phyloP scores from a whole-genome alignment of 1,284 basidiomycete genomes.

The Clitocybe nebularis region DNA sequence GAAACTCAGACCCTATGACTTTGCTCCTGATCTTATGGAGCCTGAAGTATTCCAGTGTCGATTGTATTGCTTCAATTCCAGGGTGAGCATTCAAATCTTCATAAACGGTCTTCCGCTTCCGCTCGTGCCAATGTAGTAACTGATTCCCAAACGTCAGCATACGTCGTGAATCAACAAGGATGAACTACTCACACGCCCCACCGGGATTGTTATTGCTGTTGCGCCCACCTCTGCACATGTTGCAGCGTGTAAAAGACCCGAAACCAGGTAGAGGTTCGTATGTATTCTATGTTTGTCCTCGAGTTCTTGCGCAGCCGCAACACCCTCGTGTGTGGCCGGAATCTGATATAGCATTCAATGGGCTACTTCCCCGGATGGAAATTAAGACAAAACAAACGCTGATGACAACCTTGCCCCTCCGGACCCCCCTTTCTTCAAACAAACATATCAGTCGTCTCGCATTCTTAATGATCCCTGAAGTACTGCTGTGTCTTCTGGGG shows the following conservation, averaged over 20 bases:
- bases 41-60: slow-evolving; percentile 43
- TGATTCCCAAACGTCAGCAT: slow-evolving; percentile 17
- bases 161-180: not conserved
- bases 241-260: slow-evolving; percentile 47
- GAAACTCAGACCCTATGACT: slow-evolving; percentile 39
- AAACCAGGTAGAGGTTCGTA: slow-evolving; percentile 48
- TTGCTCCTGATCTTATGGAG: slow-evolving; percentile 36
- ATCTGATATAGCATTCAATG: slow-evolving; percentile 34
- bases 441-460: slow-evolving; percentile 36
- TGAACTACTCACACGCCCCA: slow-evolving; percentile 38
- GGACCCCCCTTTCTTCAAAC: slow-evolving; percentile 38
- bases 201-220: slow-evolving; percentile 43
- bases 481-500: slow-evolving; percentile 33
- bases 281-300: slow-evolving; percentile 34
- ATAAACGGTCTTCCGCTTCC: slow-evolving; percentile 20
- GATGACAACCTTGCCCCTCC: slow-evolving; percentile 39
- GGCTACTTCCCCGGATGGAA: not conserved
- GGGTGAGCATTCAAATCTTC: slow-evolving; percentile 29
- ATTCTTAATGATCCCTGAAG: slow-evolving; percentile 34
- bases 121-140: slow-evolving; percentile 41
- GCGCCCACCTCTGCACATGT: slow-evolving; percentile 50
- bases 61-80: slow-evolving; percentile 46
- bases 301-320: slow-evolving; percentile 43
- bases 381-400: slow-evolving; percentile 36
- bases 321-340: slow-evolving; percentile 52